Conservation (phyloP, 257 asterid genomes). For the Primulina tabacum region DNA sequence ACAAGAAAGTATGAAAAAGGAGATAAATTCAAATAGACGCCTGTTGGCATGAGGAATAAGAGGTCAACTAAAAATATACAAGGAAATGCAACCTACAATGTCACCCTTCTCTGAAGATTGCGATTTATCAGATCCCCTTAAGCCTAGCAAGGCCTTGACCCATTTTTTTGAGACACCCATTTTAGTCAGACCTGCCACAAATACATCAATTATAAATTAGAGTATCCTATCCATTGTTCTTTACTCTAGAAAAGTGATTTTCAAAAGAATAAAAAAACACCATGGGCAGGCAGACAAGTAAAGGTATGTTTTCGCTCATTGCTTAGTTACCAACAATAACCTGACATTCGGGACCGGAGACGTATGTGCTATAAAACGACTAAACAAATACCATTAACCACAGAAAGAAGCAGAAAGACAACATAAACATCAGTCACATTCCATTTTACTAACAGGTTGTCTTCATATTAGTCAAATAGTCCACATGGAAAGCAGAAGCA, state of each 20-base stretch:
- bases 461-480: constrained; percentile 10
- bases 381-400: background rate
- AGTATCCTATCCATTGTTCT: constrained; percentile 5
- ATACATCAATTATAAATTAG: constrained; percentile 5
- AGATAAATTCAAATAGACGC: background rate
- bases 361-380: background rate
- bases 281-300: background rate
- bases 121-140: constrained; percentile 61
- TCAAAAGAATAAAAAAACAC: background rate
- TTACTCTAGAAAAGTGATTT: constrained; percentile 8
- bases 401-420: background rate
- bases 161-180: constrained; percentile 89
- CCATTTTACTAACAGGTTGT: background rate
- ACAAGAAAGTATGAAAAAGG: background rate
- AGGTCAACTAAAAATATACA: background rate
- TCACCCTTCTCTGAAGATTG: constrained; percentile 52
- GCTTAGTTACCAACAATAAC: constrained; percentile 3
- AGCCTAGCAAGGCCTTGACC: constrained; percentile 66
- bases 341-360: background rate
- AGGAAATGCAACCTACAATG: constrained; percentile 46
- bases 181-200: constrained; percentile 39
- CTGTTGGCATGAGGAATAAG: background rate
- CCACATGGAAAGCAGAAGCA: constrained; percentile 4
- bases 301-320: background rate
- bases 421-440: background rate